Evolutionary conservation across 106 monocot species (phyloP).

Genomic region (Phalaenopsis equestris): DNA sequence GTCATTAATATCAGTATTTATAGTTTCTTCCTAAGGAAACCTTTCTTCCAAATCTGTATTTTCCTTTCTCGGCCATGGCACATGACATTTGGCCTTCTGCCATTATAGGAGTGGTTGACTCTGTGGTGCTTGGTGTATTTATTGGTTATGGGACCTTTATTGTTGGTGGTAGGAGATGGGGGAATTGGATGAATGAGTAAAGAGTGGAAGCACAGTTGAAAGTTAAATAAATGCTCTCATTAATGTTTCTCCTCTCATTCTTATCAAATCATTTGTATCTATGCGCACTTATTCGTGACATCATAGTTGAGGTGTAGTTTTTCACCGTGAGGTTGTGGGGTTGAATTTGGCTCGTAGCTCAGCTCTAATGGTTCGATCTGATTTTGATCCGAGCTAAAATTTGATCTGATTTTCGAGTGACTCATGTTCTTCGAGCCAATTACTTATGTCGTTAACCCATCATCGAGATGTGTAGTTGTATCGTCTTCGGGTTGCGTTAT

Average conservation of each 20-base stretch:
- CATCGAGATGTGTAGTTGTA: no score
- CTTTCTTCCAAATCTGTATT: neutral
- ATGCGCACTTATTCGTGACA: no score
- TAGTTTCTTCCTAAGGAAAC: neutral
- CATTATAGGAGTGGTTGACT: neutral
- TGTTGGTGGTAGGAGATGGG: neutral
- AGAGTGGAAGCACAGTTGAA: neutral
- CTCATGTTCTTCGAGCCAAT: no score
- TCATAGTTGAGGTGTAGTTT: no score
- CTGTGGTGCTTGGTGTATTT: neutral
- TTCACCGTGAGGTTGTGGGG: no score
- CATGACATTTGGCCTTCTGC: neutral
- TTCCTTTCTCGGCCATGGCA: neutral
- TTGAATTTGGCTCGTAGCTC: no score
- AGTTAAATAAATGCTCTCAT: conserved; percentile 2
- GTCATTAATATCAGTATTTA: neutral
- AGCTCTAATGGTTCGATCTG: no score
- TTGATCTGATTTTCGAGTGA: no score
- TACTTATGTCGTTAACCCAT: no score
- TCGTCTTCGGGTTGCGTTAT: no score
- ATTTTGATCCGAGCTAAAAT: no score
- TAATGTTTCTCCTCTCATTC: neutral
- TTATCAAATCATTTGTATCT: neutral
- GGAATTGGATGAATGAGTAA: neutral
- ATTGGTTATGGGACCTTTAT: neutral